A percentile compares a stretch with the other conserved stretches of the same genome.
These are phyloP conservation scores for Penicillium verhagenii DNA, from an alignment of 495 filamentous ascomycete genomes.

Conservation along the genomic window DNA sequence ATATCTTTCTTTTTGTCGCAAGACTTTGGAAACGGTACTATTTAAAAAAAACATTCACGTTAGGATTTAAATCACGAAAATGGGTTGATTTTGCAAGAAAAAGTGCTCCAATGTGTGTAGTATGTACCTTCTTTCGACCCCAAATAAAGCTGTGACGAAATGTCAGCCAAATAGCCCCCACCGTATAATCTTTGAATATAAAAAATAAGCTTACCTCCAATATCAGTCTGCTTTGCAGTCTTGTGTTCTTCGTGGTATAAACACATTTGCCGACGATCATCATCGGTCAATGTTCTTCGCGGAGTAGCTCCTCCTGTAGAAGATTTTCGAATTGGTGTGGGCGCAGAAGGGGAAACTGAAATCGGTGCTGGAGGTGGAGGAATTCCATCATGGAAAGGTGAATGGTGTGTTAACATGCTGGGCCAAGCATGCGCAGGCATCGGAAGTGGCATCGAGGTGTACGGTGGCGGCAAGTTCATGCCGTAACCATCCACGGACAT, in stretches of 20 bases:
- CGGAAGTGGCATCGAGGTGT: constrained; percentile 57
- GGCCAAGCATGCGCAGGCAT: constrained; percentile 70
- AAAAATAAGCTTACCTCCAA: constrained; percentile 66
- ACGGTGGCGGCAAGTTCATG: constrained; percentile 48
- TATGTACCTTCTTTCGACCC: constrained; percentile 94
- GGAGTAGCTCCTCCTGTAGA: constrained; percentile 62
- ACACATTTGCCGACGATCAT: constrained; percentile 90
- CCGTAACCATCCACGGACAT: constrained; percentile 44
- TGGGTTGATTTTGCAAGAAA: no score
- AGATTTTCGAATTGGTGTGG: constrained; percentile 49
- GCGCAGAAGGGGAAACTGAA: constrained; percentile 46
- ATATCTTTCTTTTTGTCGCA: constrained; percentile 96
- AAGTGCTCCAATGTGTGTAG: no score
- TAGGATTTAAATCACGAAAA: constrained; percentile 16
- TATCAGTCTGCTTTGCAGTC: constrained; percentile 95
- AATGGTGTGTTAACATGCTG: constrained; percentile 58
- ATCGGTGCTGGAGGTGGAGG: constrained; percentile 58
- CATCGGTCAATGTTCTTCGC: constrained; percentile 88
- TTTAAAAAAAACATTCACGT: constrained; percentile 20
- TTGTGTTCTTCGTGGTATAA: constrained; percentile 93
- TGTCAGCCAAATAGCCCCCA: constrained; percentile 24
- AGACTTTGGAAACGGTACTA: constrained; percentile 97
- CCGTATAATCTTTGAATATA: neutral
- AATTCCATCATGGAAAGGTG: constrained; percentile 27
- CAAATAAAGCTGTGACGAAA: constrained; percentile 71